Conservation (phyloP, 2,329 filamentous ascomycete genomes). For the Botryosphaeria dothidea region DNA sequence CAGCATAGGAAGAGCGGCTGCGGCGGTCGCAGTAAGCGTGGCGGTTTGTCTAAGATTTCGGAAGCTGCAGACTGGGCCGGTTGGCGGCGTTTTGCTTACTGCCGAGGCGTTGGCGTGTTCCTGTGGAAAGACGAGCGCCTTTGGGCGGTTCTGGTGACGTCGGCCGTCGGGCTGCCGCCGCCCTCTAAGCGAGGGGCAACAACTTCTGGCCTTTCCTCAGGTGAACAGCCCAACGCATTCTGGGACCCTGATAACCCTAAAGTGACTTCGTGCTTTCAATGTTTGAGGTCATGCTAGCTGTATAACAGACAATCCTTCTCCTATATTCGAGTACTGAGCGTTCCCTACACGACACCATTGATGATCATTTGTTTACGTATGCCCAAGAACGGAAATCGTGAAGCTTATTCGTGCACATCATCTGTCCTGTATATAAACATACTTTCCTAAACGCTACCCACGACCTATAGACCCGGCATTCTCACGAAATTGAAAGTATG, state of each 20-base stretch:
- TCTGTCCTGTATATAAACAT: background rate
- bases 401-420: background rate
- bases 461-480: too few relatives aligned
- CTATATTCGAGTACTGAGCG: too few relatives aligned
- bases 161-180: constrained; percentile 12
- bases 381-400: background rate
- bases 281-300: background rate
- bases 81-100: constrained; percentile 14
- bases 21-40: background rate
- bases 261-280: background rate
- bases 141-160: constrained; percentile 17
- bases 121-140: constrained; percentile 9
- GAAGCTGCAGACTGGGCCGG: background rate
- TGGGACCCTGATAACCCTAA: background rate
- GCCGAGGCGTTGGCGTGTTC: background rate
- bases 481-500: too few relatives aligned
- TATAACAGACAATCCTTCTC: too few relatives aligned
- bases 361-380: background rate
- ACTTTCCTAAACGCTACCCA: too few relatives aligned
- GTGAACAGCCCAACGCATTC: background rate
- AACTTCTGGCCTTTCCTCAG: background rate
- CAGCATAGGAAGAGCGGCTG: constrained; percentile 12
- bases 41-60: background rate
- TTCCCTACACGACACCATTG: background rate
- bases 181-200: constrained; percentile 17